Base-by-base conservation (phyloP, 1,284 basidiomycete genomes). In the Fomitopsis palustris region DNA sequence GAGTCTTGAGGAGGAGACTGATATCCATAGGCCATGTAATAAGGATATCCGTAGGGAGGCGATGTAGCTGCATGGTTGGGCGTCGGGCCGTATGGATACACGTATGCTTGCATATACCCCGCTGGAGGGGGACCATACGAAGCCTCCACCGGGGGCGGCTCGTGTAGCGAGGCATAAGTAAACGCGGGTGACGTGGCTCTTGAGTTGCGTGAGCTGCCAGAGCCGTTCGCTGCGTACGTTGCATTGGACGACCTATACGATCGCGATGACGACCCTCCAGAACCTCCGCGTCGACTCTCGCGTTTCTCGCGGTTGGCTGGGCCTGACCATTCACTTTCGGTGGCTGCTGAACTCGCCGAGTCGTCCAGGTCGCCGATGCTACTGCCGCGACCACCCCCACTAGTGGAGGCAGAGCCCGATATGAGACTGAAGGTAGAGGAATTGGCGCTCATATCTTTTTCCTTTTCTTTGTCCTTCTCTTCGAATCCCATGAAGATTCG, bases 401-500 rank as follows among this genome's bases (percentile, higher is more conserved):
- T 81, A 9, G 82, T 83, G 23, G 81, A 84, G 3, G 81, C 82
- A 31, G 87, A 89, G 47, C 83, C 85, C 9, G 86, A 89, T 0
- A 82, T 78, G 53, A 89, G 77, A 65, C 87, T 89, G 56, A 86
- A 74, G 31, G 86, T 85, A 5, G 89, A 91, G 6, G 88, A 90
- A 68, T 87, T 88, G 12, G 87, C 84, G 71, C 85, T 91, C 73
- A 85, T 79, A 63, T 88, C 86, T 65, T 85, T 87, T 55, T 88
- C 88, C 71, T 90, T 89, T 58, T 78, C 81, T 70, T 84, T 85
- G 61, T 85, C 84, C 67, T 88, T 89, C 66, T 88, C 88, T 67
- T 90, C 81, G 65, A 91, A 90, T 61, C 75, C 85, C 82, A 88
- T 87, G 75, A 93, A 93, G 64, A 93, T 93, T 57, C 91, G 82